Percentiles rank a stretch among this genome's conserved stretches.
Evolutionary conservation across 192 early-diverging fungal genomes (phyloP).

Genomic region (Umbelopsis ramanniana): DNA sequence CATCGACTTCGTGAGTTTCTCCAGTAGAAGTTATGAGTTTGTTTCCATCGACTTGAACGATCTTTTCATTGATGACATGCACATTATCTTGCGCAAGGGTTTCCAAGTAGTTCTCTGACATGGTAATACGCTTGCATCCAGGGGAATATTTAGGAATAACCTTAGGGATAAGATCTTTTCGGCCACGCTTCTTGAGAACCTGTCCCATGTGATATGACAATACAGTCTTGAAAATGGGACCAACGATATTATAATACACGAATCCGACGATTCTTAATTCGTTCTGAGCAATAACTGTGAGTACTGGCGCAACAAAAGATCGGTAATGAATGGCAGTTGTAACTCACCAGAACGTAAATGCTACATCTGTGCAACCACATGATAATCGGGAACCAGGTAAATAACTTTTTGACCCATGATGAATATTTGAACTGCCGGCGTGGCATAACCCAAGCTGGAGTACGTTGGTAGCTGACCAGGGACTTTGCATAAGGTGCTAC

Average conservation of each 20-base stretch:
- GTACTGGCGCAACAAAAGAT: not conserved
- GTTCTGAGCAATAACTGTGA: not conserved
- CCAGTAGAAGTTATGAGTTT: constrained; percentile 43
- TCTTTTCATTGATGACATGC: constrained; percentile 41
- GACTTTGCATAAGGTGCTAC: constrained; percentile 47
- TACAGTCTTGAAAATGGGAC: not conserved
- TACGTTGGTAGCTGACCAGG: constrained; percentile 53
- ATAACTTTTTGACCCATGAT: constrained; percentile 38
- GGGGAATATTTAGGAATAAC: constrained; percentile 52
- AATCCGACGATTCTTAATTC: constrained; percentile 15
- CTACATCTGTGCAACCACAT: constrained; percentile 31
- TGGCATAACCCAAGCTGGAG: constrained; percentile 49
- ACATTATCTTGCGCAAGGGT: constrained; percentile 47
- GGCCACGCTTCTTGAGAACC: constrained; percentile 34
- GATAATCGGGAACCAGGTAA: constrained; percentile 49
- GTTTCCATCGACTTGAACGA: constrained; percentile 39
- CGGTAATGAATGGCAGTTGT: not conserved
- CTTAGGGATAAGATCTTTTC: constrained; percentile 26
- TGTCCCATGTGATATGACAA: constrained; percentile 8
- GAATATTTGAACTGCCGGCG: constrained; percentile 43
- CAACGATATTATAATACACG: constrained; percentile 15
- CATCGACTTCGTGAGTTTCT: constrained; percentile 46
- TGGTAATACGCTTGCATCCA: constrained; percentile 56
- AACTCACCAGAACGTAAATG: not conserved
- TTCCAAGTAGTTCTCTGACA: constrained; percentile 46